Conservation (phyloP, 257 asterid species). For the Solanum commersonii region DNA sequence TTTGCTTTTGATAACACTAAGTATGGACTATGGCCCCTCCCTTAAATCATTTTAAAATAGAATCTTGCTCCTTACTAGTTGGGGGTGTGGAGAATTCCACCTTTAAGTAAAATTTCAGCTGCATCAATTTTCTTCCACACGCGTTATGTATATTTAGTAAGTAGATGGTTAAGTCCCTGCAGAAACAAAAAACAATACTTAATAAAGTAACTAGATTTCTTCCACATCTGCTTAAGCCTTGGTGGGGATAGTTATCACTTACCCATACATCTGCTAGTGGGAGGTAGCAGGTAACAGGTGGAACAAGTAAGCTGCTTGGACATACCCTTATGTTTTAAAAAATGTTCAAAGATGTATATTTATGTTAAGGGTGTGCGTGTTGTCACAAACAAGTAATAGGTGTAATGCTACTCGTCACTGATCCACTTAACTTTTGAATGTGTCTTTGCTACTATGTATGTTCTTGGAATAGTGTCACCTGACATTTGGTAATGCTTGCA, state of each 20-base stretch:
- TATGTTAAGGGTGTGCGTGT: not conserved
- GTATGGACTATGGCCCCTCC: not conserved
- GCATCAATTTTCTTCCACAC: not conserved
- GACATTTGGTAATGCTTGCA: constrained; percentile 14
- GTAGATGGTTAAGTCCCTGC: not conserved
- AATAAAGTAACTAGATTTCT: not conserved
- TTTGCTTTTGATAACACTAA: not conserved
- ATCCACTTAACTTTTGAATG: not conserved
- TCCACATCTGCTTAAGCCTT: not conserved
- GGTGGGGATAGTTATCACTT: not conserved
- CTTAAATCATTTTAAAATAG: not conserved
- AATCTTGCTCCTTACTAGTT: not conserved
- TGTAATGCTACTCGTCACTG: not conserved
- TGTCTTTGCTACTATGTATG: not conserved
- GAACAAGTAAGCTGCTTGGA: not conserved
- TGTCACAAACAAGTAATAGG: not conserved
- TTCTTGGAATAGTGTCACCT: not conserved
- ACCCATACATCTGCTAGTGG: not conserved
- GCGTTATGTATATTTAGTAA: not conserved
- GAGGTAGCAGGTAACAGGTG: not conserved
- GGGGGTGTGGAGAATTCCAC: not conserved
- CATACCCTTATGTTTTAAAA: not conserved
- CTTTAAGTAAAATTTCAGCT: not conserved
- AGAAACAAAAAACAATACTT: not conserved
- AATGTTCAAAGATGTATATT: not conserved